phyloP scores from a whole-genome alignment of 148 eudicot species.

The Suaeda aralocaspica region DNA sequence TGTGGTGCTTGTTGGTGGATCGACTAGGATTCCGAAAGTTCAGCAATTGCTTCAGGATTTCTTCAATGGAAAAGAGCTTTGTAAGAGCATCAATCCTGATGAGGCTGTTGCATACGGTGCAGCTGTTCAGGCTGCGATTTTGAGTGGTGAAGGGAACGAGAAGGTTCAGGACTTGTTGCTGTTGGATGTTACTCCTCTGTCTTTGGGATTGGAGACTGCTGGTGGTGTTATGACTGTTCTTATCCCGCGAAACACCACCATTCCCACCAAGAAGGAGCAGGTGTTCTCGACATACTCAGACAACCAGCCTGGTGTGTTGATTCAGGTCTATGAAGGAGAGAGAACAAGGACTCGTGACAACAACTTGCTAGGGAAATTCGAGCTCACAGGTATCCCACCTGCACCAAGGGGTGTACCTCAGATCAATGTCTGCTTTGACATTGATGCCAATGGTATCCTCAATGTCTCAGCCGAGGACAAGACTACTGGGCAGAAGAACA shows the following conservation, averaged over 20 bases:
- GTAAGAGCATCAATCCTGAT: slow-evolving; percentile 54
- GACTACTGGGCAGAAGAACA: slow-evolving; percentile 51
- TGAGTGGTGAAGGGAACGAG: slow-evolving; percentile 57
- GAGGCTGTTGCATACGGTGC: slow-evolving; percentile 57
- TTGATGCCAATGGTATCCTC: slow-evolving; percentile 52
- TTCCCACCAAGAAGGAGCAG: slow-evolving; percentile 56
- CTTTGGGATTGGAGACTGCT: slow-evolving; percentile 50
- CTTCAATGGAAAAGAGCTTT: slow-evolving; percentile 55
- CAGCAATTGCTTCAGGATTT: slow-evolving; percentile 48
- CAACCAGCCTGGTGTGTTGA: slow-evolving; percentile 51
- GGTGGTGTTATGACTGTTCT: slow-evolving; percentile 55
- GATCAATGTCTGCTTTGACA: slow-evolving; percentile 50
- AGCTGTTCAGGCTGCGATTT: slow-evolving; percentile 47
- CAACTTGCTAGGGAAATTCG: slow-evolving; percentile 48
- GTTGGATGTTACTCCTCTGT: slow-evolving; percentile 48
- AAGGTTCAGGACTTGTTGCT: slow-evolving; percentile 47
- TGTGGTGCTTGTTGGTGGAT: slow-evolving; percentile 58
- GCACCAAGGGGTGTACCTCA: slow-evolving; percentile 57
- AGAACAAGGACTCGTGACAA: slow-evolving; percentile 46
- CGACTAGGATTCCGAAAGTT: slow-evolving; percentile 50
- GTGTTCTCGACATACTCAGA: slow-evolving; percentile 55
- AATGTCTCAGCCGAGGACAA: slow-evolving; percentile 58
- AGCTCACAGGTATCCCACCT: slow-evolving; percentile 48
- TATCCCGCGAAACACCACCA: slow-evolving; percentile 54
- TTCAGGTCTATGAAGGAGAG: slow-evolving; percentile 52